A percentile compares a stretch with the other conserved stretches of the same genome.
Evolutionary conservation across 441 rosid genomes (phyloP).

Genomic region (Populus trichocarpa): DNA sequence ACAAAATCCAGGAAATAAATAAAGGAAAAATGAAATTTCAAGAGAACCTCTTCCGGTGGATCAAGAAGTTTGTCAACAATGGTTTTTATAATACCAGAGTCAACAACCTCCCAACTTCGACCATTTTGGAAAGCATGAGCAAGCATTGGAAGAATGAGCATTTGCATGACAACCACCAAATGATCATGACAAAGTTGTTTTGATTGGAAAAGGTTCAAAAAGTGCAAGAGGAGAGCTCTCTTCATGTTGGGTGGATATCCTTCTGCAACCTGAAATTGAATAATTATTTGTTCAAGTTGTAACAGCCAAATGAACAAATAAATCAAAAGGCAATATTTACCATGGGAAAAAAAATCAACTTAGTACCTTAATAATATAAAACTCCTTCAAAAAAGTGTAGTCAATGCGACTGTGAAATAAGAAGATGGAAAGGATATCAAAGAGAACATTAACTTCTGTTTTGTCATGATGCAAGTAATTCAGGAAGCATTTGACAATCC

Average conservation of each 20-base stretch:
- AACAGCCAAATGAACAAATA: background rate
- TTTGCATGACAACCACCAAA: slow-evolving; percentile 95
- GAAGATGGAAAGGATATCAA: slow-evolving; percentile 92
- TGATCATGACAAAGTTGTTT: slow-evolving; percentile 92
- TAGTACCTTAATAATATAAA: slow-evolving; percentile 93
- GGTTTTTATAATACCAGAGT: slow-evolving; percentile 73
- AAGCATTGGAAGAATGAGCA: slow-evolving; percentile 99
- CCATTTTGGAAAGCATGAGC: slow-evolving; percentile 87
- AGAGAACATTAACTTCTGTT: slow-evolving; percentile 77
- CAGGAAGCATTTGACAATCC: slow-evolving; percentile 98
- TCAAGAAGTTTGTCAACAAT: slow-evolving; percentile 99
- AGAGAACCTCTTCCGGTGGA: slow-evolving; percentile 95
- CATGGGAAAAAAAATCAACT: background rate
- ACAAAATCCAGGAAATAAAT: slow-evolving; percentile 9
- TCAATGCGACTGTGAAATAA: slow-evolving; percentile 89
- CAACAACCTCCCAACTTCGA: slow-evolving; percentile 98
- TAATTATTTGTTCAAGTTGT: slow-evolving; percentile 4
- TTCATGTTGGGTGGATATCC: slow-evolving; percentile 83
- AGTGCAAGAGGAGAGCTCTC: slow-evolving; percentile 76
- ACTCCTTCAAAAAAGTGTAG: slow-evolving; percentile 93
- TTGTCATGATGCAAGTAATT: slow-evolving; percentile 87
- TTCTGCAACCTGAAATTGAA: slow-evolving; percentile 79
- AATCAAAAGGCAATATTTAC: background rate
- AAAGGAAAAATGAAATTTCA: background rate
- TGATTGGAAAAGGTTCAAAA: slow-evolving; percentile 82